Base-by-base conservation (phyloP, 1,284 basidiomycete species). In the Apiotrichum brassicae region DNA sequence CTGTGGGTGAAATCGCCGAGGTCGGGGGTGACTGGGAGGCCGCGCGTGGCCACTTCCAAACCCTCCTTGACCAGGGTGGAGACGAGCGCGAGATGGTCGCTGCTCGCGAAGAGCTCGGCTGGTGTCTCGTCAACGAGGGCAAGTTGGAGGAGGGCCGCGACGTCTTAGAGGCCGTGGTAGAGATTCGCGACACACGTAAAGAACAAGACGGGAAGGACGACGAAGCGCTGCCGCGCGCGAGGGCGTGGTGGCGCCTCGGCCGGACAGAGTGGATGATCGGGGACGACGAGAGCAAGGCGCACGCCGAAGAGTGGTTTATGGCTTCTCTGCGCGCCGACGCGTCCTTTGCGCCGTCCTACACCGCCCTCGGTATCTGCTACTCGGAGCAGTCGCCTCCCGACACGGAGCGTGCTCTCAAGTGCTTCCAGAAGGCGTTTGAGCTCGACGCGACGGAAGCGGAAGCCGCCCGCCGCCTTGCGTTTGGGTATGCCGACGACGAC, bases 361-460 rank as follows among this genome's bases (percentile, higher is more conserved):
- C 94, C 0, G 87, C 91, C 1, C 81, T 99, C 9, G 95, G 95
- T 8, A 77, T 89, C 43, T 94, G 92, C 73, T 98, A 98, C 68
- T 75, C 81, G 18, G 84, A 89, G 46, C 78, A 80, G 13, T 74
- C 77, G 13, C 88, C 90, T 1, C 81, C 84, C 0, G 93, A 98
- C 70, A 81, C 82, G 9, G 81, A 82, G 11, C 83, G 94, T 36
- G 86, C 94, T 1, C 86, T 87, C 16, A 94, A 94, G 68, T 98
- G 95, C 68, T 97, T 97, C 75, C 93, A 98, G 64, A 97, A 95
- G 64, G 95, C 95, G 0, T 97, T 99, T 61, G 95, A 98, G 72
- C 81, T 98, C 2, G 93, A 97, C 71, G 81, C 92, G 1, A 80
- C 85, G 13, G 88, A 98, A 72, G 82, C 81, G 12, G 82, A 86